Base-by-base conservation (phyloP, 2,329 filamentous ascomycete species). In the Alternaria longipes region DNA sequence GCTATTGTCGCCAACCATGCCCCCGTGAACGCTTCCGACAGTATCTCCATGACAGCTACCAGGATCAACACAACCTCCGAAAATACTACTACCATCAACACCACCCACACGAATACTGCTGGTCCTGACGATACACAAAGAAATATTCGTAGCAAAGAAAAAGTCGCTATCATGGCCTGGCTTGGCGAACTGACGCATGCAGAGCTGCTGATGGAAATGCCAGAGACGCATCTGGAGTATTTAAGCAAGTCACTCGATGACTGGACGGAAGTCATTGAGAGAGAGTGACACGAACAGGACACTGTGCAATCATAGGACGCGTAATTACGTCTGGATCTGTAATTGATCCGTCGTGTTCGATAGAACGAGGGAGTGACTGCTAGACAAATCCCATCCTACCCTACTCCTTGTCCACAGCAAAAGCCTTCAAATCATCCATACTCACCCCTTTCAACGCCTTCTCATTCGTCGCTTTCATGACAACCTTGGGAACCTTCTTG, bases 381-480 rank as follows among this genome's bases (percentile, higher is more conserved):
- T 24, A 42, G 38, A 50, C 14, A 30, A 11, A 32, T 14, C 26
- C 28, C 20, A 44, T 14, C 18, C 51, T 18, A 32, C 6, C 22
- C 16, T 68, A 63, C 60, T 72, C 70, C 56, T 72, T 73, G 59
- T 83, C 80, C 11, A 74, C 79, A 12, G 83, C 82, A 79, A 84
- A 87, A 67, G 75, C 78, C 74, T 81, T 82, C 67, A 87, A 70
- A 51, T 83, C 82, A 34, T 84, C 81, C 69, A 87, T 54, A 16
- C 77, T 76, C 22, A 85, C 80, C 53, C 80, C 82, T 26, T 79
- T 72, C 62, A 87, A 68, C 12, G 83, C 85, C 62, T 83, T 82
- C 69, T 83, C 80, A 70, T 86, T 85, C 41, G 84, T 87, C 22
- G 84, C 84, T 30, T 82, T 80, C 40, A 87, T 68, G 47, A 83